A percentile compares a stretch with the other conserved stretches of the same genome.
Conservation (phyloP, 352 stramenopile genomes). For the Peronospora destructor region DNA sequence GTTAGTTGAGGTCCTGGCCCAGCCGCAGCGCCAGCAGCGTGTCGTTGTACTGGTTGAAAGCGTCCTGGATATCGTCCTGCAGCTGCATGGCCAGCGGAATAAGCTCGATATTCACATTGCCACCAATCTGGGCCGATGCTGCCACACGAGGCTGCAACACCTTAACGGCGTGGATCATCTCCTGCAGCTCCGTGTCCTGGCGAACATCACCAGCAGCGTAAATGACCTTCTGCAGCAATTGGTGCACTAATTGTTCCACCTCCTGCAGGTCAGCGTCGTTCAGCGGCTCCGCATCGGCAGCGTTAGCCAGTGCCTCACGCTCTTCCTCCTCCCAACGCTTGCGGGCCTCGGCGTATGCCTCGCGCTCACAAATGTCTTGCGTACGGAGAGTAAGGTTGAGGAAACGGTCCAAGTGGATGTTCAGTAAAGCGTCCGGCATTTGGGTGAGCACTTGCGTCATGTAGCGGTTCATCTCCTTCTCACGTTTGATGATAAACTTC, state of each 20-base stretch:
- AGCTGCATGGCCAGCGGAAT: conserved; percentile 86
- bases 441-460: conserved; percentile 88
- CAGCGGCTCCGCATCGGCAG: conserved; percentile 75
- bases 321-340: conserved; percentile 87
- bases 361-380: conserved; percentile 81
- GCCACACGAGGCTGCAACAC: conserved; percentile 78
- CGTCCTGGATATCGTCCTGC: conserved; percentile 86
- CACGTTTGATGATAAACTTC: conserved; percentile 88
- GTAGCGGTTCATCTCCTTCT: conserved; percentile 89
- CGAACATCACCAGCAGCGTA: conserved; percentile 81
- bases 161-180: conserved; percentile 88
- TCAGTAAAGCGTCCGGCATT: conserved; percentile 83
- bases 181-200: conserved; percentile 82
- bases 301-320: conserved; percentile 77
- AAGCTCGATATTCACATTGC: conserved; percentile 84
- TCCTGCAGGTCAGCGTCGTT: conserved; percentile 85
- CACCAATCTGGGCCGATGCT: conserved; percentile 79
- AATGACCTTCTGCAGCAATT: conserved; percentile 86
- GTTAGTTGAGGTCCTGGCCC: conserved; percentile 78
- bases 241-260: conserved; percentile 84
- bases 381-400: conserved; percentile 84
- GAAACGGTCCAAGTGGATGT: conserved; percentile 87
- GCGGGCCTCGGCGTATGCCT: conserved; percentile 80
- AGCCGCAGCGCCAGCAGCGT: conserved; percentile 78
- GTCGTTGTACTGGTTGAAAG: conserved; percentile 89